Base-by-base conservation (phyloP, 2,329 filamentous ascomycete species). In the Cadophora gregata region DNA sequence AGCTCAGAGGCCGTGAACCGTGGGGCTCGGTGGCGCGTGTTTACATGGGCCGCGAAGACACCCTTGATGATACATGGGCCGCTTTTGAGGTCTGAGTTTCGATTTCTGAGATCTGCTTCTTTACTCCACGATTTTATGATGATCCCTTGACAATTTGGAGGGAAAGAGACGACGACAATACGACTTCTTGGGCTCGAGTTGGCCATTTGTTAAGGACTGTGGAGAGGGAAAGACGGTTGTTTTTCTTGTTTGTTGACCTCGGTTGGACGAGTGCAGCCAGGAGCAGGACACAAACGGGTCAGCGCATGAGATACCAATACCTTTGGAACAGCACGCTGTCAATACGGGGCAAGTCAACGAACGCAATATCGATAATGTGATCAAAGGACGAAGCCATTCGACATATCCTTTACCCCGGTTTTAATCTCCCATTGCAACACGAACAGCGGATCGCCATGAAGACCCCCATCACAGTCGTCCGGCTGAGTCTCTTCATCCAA, bases 381-480 rank as follows among this genome's bases (percentile, higher is more conserved):
- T 67, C 62, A 53, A 59, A 56, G 33, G 59, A 64, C 67, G 63
- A 67, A 67, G 24, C 56, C 38, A 61, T 42, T 59, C 58, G 67
- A 66, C 59, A 36, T 64, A 64, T 60, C 58, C 68, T 58, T 67
- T 67, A 63, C 55, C 68, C 62, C 42, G 19, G 45, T 68, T 29
- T 70, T 67, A 64, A 62, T 65, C 47, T 38, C 19, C 59, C 65
- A 24, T 42, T 45, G 21, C 29, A 47, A 38, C 16, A 38, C n/a
- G 50, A 59, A 60, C 68, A 38, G 33, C 33, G 55, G 67, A 71
- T 65, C 62, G 19, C 51, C 38, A 76, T 75, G 75, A 71, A 63
- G 65, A 62, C 51, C 56, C 51, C 63, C 65, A 56, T 70, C 58
- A 64, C 58, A 56, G 69, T 70, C 64, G 67, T 74, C 63, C 71